Percentiles rank a stretch among this genome's conserved stretches.
phyloP scores from a whole-genome alignment of 2,329 filamentous ascomycete species.

The Phialocephala subalpina region DNA sequence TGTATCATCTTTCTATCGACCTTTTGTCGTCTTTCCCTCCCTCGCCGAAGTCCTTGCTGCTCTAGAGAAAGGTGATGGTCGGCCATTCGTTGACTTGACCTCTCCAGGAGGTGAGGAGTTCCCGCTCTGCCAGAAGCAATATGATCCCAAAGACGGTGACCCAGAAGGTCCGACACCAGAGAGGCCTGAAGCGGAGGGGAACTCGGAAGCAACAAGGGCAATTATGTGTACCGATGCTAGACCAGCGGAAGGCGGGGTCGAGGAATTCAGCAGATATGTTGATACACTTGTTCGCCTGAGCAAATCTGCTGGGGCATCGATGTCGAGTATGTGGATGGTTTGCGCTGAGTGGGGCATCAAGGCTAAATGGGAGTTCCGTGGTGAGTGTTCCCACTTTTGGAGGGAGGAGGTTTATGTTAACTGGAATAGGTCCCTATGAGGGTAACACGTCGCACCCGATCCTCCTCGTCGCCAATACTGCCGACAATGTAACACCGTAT shows the following conservation, averaged over 20 bases:
- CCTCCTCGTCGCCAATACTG: constrained; percentile 48
- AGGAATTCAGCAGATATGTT: constrained; percentile 37
- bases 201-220: constrained; percentile 35
- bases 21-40: constrained; percentile 40
- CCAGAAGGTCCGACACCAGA: constrained; percentile 16
- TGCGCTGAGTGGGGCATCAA: constrained; percentile 45
- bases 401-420: constrained; percentile 1
- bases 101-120: constrained; percentile 24
- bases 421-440: constrained; percentile 41
- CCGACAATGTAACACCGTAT: constrained; percentile 47
- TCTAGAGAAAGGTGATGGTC: constrained; percentile 50
- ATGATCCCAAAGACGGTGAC: constrained; percentile 4
- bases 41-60: constrained; percentile 38
- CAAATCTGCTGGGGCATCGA: constrained; percentile 52
- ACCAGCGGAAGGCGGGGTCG: constrained; percentile 32
- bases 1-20: constrained; percentile 40
- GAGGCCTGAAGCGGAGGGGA: constrained; percentile 30
- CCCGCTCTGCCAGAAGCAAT: constrained; percentile 20
- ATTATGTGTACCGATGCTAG: constrained; percentile 43
- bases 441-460: constrained; percentile 46
- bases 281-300: constrained; percentile 45
- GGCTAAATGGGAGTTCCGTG: constrained; percentile 42
- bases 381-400: constrained; percentile 23
- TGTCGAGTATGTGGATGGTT: constrained; percentile 47
- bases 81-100: constrained; percentile 45